Conservation (phyloP, 1,139 yeast genomes). For the Diutina mesorugosa region DNA sequence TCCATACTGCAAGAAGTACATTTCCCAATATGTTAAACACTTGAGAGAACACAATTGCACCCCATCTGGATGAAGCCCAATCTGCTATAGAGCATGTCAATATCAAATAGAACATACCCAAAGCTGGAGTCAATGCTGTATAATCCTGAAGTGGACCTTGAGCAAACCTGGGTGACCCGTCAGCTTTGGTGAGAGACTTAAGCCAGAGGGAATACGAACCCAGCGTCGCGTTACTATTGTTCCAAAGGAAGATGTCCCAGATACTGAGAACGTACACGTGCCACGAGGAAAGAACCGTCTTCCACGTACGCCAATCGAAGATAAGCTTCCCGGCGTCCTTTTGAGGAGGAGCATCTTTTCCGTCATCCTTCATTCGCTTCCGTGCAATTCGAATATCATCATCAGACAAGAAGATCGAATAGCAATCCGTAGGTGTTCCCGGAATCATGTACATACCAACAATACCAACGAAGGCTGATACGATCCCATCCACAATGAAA, state of each 20-base stretch:
- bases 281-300: constrained; percentile 38
- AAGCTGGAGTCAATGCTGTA: not conserved
- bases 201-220: constrained; percentile 45
- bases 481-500: constrained; percentile 7
- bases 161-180: not conserved
- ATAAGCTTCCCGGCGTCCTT: constrained; percentile 5
- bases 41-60: constrained; percentile 3
- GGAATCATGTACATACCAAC: constrained; percentile 10
- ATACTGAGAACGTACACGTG: constrained; percentile 36
- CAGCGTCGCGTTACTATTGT: constrained; percentile 34
- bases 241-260: constrained; percentile 55
- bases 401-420: constrained; percentile 1
- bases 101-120: not conserved
- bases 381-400: not conserved
- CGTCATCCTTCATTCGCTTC: constrained; percentile 3
- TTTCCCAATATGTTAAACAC: constrained; percentile 18
- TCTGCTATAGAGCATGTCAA: not conserved
- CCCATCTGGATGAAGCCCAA: not conserved
- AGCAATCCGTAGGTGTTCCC: constrained; percentile 9
- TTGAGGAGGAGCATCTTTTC: constrained; percentile 4
- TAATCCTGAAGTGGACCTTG: not conserved
- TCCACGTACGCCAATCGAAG: constrained; percentile 28
- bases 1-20: constrained; percentile 10
- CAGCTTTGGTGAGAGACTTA: constrained; percentile 18
- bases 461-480: constrained; percentile 8